Percentiles rank a stretch among this genome's conserved stretches.
phyloP scores from a whole-genome alignment of 78 protist genomes.

The Diacronema lutheri region DNA sequence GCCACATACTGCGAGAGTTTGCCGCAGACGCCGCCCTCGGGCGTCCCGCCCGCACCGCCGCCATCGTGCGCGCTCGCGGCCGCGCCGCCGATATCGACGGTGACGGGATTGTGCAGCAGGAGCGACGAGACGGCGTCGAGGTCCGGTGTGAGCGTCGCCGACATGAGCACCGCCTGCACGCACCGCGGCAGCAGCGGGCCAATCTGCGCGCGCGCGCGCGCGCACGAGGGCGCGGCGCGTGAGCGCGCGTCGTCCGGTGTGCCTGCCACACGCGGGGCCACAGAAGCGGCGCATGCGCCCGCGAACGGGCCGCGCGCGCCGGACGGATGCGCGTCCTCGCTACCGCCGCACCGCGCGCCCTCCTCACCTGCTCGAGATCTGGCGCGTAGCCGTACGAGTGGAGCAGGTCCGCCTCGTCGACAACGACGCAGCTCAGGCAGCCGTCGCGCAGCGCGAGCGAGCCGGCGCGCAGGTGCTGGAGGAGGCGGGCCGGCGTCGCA shows the following conservation, averaged over 20 bases:
- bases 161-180: conserved; percentile 72
- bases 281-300: too few species aligned
- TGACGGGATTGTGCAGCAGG: conserved; percentile 58
- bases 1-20: neutral
- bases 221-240: too few species aligned
- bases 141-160: conserved; percentile 77
- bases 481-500: conserved; percentile 23
- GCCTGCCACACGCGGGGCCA: too few species aligned
- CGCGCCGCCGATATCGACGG: neutral
- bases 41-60: neutral
- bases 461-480: neutral
- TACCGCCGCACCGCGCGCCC: too few species aligned
- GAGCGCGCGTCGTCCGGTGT: too few species aligned
- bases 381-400: conserved; percentile 73
- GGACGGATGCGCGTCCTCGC: too few species aligned
- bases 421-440: conserved; percentile 43
- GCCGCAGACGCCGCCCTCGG: neutral
- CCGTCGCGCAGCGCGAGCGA: conserved; percentile 31
- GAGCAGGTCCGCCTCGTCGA: conserved; percentile 87
- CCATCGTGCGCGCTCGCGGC: conserved; percentile 21
- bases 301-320: too few species aligned
- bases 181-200: neutral
- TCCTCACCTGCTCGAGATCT: conserved; percentile 30
- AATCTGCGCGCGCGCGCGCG: too few species aligned
- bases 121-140: conserved; percentile 54